Base-by-base conservation (phyloP, 768 basidiomycete species). In the Xerocomellus dryophilus region DNA sequence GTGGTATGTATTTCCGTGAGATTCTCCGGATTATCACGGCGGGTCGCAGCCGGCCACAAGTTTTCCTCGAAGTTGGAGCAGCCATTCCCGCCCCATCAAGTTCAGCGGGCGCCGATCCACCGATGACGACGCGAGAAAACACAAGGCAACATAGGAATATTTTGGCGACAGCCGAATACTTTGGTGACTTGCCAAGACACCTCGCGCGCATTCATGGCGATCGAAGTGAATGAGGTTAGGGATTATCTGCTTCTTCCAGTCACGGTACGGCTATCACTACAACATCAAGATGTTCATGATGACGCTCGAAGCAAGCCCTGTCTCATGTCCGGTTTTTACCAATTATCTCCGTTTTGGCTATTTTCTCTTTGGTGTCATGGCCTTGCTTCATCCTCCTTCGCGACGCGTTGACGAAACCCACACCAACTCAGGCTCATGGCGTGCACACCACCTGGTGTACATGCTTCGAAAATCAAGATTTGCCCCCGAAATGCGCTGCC, bases 371-470 rank as follows among this genome's bases (percentile, higher is more conserved):
- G 34, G 47, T 25, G 47, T 54, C 62, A 56, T 58, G 56, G 53
- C 62, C 59, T 58, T 56, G 64, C 65, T 53, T 64, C 50, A 47
- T 64, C 59, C 59, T 53, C 59, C 50, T 54, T 41, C 56, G 62
- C 47, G 38, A 17, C 39, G 53, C 47, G 47, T 59, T 60, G 53
- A 43, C 51, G 46, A 57, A 60, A 61, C 44, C 53, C 29, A 29
- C 34, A 35, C 5, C 34, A 51, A 53, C 55, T 46, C 53, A 46
- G 32, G 54, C 20, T 43, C 56, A 55, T 61, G 21, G 56, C 62
- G 64, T 64, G 64, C 53, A 55, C 46, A 21, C 53, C 65, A 59
- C 65, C 62, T 59, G 65, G 65, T 18, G 25, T 51, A 41, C 64
- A 61, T 58, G 64, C 65, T 38, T 61, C 58, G 47, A 47, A 50